Evolutionary conservation across 805 yeast genomes (phyloP), one percentile per base, ranked within the genome.

Genomic region (Dipodascopsis tothii): DNA sequence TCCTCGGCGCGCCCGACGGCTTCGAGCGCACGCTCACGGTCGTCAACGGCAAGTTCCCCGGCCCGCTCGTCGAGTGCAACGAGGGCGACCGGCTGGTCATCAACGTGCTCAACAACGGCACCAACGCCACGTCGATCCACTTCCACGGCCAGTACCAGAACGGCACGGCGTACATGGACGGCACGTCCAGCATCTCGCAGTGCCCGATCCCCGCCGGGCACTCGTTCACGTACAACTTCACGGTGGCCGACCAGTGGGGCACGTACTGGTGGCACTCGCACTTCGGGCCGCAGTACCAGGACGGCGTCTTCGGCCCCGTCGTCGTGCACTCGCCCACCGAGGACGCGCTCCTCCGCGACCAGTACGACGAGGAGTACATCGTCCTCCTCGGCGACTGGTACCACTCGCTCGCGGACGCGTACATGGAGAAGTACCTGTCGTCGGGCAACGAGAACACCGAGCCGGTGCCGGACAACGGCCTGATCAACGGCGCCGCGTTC

Each of bases 241-340:
- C 95, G 18, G 84, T 87, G 45, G 75, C 22, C 7, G 36, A 25
- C 36, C 95, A 90, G 66, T 78, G 72, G 46, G 98, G 98, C 59
- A 75, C 95, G 17, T 90, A 71, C 72, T 90, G 97, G 98, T 90
- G 90, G 72, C 98, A 90, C 65, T 84, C 96, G 27, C 98, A 90
- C 67, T 78, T 90, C 21, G 67, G 74, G 17, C 87, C 88, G 53
- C 94, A 87, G 65, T 86, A 86, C 59, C 84, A 87, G 64, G 98
- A 90, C 61, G 98, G 98, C 60, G 20, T 33, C 21, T 16, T 65
- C 17, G 80, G 78, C 4, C 71, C 71, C 1, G 53, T 75, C 21
- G 63, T 73, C 22, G 58, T 70, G 4, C 72, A 69, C 40, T 69
- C 73, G 1, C 48, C 54, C 16, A 55, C 51, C 3, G 70, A 68